A percentile compares a stretch with the other conserved stretches of the same genome.
phyloP scores from a whole-genome alignment of 495 filamentous ascomycete genomes.

The Tuber umbilicatum region DNA sequence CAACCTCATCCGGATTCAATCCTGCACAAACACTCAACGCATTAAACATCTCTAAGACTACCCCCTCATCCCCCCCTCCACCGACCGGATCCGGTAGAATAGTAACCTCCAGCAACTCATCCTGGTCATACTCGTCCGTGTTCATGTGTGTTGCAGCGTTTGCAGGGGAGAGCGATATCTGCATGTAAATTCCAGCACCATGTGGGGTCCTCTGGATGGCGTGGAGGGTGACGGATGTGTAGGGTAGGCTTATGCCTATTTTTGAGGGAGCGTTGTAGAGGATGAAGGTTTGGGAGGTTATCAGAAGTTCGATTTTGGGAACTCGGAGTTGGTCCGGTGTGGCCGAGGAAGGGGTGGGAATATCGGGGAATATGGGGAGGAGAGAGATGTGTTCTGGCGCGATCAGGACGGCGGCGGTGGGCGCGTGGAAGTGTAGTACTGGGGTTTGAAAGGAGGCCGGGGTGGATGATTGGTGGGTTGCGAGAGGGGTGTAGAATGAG shows the following conservation, averaged over 20 bases:
- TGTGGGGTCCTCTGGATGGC: slow-evolving; percentile 62
- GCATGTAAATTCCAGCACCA: slow-evolving; percentile 62
- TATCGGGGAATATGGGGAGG: slow-evolving; percentile 50
- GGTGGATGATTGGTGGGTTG: slow-evolving; percentile 75
- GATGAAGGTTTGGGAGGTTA: slow-evolving; percentile 50
- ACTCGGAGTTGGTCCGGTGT: slow-evolving; percentile 58
- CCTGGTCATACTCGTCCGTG: slow-evolving; percentile 59
- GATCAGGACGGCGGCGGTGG: slow-evolving; percentile 56
- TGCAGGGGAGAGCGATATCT: slow-evolving; percentile 58
- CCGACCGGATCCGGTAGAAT: slow-evolving; percentile 53
- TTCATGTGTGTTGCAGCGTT: slow-evolving; percentile 38
- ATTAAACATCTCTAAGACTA: slow-evolving; percentile 58
- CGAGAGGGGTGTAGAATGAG: slow-evolving; percentile 62
- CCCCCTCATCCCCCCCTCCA: slow-evolving; percentile 38
- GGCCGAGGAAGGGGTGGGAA: slow-evolving; percentile 54
- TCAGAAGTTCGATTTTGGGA: slow-evolving; percentile 18
- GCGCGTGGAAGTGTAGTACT: slow-evolving; percentile 68
- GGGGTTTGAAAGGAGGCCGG: slow-evolving; percentile 77
- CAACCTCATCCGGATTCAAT: slow-evolving; percentile 70
- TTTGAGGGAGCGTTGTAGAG: slow-evolving; percentile 58
- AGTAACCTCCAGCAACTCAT: slow-evolving; percentile 64
- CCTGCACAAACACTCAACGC: slow-evolving; percentile 83
- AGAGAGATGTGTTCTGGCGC: slow-evolving; percentile 45
- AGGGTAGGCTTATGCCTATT: slow-evolving; percentile 71
- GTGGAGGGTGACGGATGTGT: slow-evolving; percentile 81